Evolutionary conservation across 352 stramenopile species (phyloP).

Genomic region (Phytopythium oedochilum): DNA sequence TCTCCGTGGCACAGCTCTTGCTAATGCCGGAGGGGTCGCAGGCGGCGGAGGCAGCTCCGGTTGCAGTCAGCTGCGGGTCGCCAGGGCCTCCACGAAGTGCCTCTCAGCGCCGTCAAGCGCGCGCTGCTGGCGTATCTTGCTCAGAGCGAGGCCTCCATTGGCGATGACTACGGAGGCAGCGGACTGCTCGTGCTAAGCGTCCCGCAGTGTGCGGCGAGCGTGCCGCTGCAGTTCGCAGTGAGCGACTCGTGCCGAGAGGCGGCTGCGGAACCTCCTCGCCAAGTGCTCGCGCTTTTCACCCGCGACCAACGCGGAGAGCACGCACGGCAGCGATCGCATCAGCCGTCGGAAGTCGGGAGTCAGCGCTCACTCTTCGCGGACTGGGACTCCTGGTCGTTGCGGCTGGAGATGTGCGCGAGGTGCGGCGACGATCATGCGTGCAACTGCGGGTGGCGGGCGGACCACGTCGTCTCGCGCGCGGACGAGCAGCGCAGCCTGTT

Average conservation of each 20-base stretch:
- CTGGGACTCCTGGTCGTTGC: conserved; percentile 3
- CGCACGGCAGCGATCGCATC: not conserved
- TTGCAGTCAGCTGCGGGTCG: not conserved
- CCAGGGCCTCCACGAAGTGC: conserved; percentile 19
- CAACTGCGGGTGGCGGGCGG: conserved; percentile 20
- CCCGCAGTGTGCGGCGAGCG: not conserved
- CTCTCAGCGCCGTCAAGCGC: conserved; percentile 26
- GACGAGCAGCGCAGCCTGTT: conserved; percentile 24
- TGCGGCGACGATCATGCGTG: conserved; percentile 14
- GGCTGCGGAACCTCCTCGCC: not conserved
- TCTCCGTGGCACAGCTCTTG: too few relatives aligned
- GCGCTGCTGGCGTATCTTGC: conserved; percentile 17
- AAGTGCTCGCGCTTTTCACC: conserved; percentile 14
- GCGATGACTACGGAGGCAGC: too few relatives aligned
- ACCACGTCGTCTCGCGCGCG: conserved; percentile 12
- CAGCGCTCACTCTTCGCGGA: not conserved
- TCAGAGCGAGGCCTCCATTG: not conserved
- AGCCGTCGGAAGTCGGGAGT: not conserved
- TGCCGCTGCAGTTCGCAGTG: conserved; percentile 2
- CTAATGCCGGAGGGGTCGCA: not conserved
- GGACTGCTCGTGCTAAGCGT: conserved; percentile 2
- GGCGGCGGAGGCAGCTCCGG: not conserved
- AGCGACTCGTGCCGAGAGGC: not conserved
- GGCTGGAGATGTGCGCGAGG: conserved; percentile 18
- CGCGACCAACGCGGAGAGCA: not conserved